phyloP scores from a whole-genome alignment of 371 early-diverging fungal species.

The Massospora cicadina region DNA sequence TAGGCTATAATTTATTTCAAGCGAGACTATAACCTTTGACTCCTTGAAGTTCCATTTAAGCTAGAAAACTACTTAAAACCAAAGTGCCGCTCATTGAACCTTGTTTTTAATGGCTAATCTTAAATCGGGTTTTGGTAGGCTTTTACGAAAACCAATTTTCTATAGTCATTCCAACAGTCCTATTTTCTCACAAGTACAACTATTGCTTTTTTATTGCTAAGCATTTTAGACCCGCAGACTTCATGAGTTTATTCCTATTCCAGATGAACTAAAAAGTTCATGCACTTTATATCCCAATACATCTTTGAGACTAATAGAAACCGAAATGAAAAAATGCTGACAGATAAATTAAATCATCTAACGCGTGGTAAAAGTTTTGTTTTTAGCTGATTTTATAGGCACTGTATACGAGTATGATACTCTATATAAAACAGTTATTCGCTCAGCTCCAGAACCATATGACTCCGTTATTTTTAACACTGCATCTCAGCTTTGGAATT shows the following conservation, averaged over 20 bases:
- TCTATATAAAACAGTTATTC: conserved; percentile 6
- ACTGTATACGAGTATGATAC: conserved; percentile 3
- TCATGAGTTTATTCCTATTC: conserved; percentile 5
- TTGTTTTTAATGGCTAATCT: background rate
- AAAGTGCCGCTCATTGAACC: too few species aligned
- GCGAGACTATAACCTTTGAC: too few species aligned
- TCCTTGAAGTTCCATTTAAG: too few species aligned
- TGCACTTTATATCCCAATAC: conserved; percentile 1
- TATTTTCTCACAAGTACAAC: background rate
- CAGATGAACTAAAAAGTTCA: background rate
- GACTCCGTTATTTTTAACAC: conserved; percentile 6
- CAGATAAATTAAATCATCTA: conserved; percentile 6
- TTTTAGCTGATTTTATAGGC: background rate
- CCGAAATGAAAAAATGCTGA: background rate
- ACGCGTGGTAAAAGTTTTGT: background rate
- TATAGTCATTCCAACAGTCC: background rate
- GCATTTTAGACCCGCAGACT: background rate
- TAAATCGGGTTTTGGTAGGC: background rate
- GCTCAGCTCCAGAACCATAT: background rate
- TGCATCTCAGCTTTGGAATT: conserved; percentile 9
- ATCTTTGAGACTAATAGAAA: conserved; percentile 1
- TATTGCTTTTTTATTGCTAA: background rate
- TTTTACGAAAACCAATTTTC: background rate
- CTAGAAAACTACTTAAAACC: too few species aligned
- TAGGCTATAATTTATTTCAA: too few species aligned